Evolutionary conservation across 805 yeast species (phyloP).

Genomic region (Ogataea methanolica): DNA sequence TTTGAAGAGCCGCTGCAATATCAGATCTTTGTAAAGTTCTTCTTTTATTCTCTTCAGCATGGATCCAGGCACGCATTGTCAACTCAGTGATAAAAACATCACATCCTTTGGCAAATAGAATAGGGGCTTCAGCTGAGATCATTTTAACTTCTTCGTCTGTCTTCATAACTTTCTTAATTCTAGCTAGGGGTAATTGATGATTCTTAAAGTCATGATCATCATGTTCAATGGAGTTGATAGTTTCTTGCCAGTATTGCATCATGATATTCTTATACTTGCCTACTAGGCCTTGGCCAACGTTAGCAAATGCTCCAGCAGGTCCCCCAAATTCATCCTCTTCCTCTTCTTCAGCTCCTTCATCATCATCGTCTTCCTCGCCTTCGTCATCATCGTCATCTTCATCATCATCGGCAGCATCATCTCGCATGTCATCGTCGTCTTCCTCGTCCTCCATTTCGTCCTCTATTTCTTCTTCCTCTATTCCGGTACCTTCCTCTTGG

Average conservation of each 20-base stretch:
- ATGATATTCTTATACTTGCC: conserved; percentile 82
- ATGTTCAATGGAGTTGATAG: conserved; percentile 84
- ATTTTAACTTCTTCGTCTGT: conserved; percentile 95
- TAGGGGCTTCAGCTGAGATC: conserved; percentile 99
- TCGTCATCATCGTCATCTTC: conserved; percentile 11
- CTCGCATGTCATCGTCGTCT: conserved; percentile 22
- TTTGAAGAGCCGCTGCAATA: conserved; percentile 91
- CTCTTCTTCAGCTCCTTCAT: conserved; percentile 32
- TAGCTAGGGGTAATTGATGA: conserved; percentile 91
- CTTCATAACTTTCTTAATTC: conserved; percentile 97
- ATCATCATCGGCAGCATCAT: conserved; percentile 29
- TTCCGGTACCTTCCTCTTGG: neutral
- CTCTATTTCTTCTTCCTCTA: neutral
- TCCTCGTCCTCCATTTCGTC: conserved; percentile 13
- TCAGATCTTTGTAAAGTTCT: conserved; percentile 92
- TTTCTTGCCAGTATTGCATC: conserved; percentile 97
- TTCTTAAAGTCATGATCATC: conserved; percentile 89
- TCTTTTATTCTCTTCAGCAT: conserved; percentile 94
- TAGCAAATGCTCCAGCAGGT: conserved; percentile 40
- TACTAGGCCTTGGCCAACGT: conserved; percentile 87
- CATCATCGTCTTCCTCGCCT: conserved; percentile 15
- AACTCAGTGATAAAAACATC: conserved; percentile 95
- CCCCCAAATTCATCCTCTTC: conserved; percentile 36
- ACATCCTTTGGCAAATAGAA: conserved; percentile 95
- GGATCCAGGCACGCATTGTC: conserved; percentile 99